Conservation (phyloP, 1,139 yeast genomes). For the Zygosaccharomyces sapae region DNA sequence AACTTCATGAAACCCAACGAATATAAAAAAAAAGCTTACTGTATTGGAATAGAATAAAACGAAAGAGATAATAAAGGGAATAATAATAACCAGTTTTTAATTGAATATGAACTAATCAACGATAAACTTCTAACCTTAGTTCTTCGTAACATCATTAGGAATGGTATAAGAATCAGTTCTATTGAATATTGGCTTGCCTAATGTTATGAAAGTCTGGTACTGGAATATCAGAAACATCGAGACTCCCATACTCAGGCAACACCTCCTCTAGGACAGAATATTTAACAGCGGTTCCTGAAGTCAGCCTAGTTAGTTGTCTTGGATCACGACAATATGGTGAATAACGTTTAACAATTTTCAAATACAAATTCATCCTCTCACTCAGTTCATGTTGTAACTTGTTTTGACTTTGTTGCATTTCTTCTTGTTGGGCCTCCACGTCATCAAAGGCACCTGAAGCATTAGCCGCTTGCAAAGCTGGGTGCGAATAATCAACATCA, state of each 20-base stretch:
- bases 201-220: conserved; percentile 38
- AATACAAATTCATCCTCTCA: conserved; percentile 53
- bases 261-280: conserved; percentile 41
- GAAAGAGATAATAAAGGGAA: too few species aligned
- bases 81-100: background rate
- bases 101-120: background rate
- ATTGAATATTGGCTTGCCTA: conserved; percentile 25
- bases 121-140: background rate
- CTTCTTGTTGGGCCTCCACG: conserved; percentile 10
- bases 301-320: conserved; percentile 41
- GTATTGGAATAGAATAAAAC: background rate
- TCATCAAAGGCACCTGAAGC: conserved; percentile 39
- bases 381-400: conserved; percentile 11
- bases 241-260: conserved; percentile 37
- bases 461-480: conserved; percentile 38
- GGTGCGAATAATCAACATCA: conserved; percentile 32
- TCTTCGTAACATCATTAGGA: conserved; percentile 2
- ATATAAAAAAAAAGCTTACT: conserved; percentile 1
- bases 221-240: conserved; percentile 39
- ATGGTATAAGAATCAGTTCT: too few species aligned
- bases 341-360: conserved; percentile 53
- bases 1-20: conserved; percentile 2
- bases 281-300: conserved; percentile 41
- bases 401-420: conserved; percentile 19
- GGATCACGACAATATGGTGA: conserved; percentile 46